Percentiles rank a stretch among this genome's conserved stretches.
These are phyloP conservation scores for Plasmodiophora brassicae DNA, from an alignment of 208 protist genomes.

Conservation along the genomic window DNA sequence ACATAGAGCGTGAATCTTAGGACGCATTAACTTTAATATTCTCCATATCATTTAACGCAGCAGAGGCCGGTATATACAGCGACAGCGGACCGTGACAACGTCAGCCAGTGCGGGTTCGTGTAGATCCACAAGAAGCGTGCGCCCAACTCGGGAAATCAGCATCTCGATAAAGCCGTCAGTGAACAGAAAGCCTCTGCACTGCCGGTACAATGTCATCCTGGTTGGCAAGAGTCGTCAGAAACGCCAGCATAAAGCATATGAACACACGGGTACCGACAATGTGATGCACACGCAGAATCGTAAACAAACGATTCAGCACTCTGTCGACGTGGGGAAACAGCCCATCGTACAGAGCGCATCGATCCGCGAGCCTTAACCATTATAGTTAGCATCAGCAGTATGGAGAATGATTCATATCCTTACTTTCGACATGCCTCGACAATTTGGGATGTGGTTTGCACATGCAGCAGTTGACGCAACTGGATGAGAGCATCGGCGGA, in stretches of 20 bases:
- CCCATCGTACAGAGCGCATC: constrained; percentile 21
- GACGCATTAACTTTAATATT: too few species aligned
- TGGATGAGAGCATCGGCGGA: neutral
- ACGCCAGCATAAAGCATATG: neutral
- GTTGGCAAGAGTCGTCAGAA: neutral
- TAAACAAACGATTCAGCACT: neutral
- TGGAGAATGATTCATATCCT: neutral
- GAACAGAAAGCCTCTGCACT: constrained; percentile 4
- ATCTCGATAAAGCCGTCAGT: too few species aligned
- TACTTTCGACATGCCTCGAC: constrained; percentile 1
- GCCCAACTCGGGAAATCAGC: too few species aligned
- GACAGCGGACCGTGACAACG: too few species aligned
- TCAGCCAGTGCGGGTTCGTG: too few species aligned
- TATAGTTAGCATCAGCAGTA: neutral
- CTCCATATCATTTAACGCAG: too few species aligned
- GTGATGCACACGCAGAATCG: neutral
- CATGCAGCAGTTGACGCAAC: neutral
- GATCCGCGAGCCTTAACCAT: neutral
- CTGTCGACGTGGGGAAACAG: constrained; percentile 10
- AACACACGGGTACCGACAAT: too few species aligned
- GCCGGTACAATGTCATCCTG: constrained; percentile 23
- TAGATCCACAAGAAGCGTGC: too few species aligned
- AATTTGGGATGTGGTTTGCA: neutral
- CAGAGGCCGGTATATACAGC: too few species aligned
- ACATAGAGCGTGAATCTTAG: too few species aligned